Evolutionary conservation across 805 yeast species (phyloP).

Genomic region (Tetrapisispora phaffii): DNA sequence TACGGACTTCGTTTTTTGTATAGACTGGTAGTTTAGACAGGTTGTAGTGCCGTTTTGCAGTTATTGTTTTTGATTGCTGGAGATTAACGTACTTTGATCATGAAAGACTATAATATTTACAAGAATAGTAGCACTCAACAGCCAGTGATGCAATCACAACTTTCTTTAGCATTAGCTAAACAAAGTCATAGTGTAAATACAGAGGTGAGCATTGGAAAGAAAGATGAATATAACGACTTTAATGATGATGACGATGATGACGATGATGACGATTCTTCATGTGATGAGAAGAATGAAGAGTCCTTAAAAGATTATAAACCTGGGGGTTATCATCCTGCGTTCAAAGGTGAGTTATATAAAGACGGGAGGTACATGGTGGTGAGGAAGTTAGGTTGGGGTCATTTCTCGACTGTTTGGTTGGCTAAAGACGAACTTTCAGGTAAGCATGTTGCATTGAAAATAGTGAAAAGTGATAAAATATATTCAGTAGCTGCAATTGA

Average conservation of each 20-base stretch:
- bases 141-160: background rate
- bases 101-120: conserved; percentile 1
- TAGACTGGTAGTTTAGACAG: no score
- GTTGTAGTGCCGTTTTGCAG: no score
- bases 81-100: background rate
- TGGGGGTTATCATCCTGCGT: conserved; percentile 96
- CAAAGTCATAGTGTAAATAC: background rate
- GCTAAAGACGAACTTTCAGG: conserved; percentile 49
- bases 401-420: conserved; percentile 91
- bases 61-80: no score
- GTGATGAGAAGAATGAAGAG: conserved; percentile 61
- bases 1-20: no score
- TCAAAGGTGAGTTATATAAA: conserved; percentile 75
- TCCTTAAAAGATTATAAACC: conserved; percentile 72
- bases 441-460: conserved; percentile 84
- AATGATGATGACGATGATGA: conserved; percentile 18
- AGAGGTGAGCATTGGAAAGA: no score
- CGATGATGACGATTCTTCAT: conserved; percentile 32
- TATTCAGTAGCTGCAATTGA: conserved; percentile 92
- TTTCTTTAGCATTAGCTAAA: conserved; percentile 1
- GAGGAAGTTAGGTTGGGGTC: conserved; percentile 97
- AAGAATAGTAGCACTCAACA: background rate
- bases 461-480: conserved; percentile 82
- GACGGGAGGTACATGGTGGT: conserved; percentile 67
- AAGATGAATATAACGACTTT: background rate